A percentile compares a stretch with the other conserved stretches of the same genome.
phyloP scores from a whole-genome alignment of 2,329 filamentous ascomycete species.

The Chaetomiaceae sp. region DNA sequence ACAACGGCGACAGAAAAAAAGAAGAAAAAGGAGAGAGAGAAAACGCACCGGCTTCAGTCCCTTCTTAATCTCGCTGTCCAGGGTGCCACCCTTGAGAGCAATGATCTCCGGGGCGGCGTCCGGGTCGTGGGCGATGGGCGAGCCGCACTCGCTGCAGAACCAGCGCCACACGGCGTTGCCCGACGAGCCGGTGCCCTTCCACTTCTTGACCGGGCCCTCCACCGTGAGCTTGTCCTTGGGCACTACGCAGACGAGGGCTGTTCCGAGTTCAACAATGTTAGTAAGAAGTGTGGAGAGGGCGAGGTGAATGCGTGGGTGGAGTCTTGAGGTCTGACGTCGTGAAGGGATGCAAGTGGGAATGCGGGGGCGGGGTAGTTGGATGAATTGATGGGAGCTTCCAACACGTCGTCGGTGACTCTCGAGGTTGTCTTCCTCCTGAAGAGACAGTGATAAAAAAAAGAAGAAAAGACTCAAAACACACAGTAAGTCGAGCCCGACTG shows the following conservation, averaged over 20 bases:
- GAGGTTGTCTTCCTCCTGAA: too few species aligned
- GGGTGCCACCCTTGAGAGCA: conserved; percentile 62
- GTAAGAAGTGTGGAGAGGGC: not conserved
- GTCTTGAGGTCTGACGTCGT: not conserved
- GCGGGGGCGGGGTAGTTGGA: conserved; percentile 11
- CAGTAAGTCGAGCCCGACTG: conserved; percentile 66
- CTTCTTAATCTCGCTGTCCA: conserved; percentile 62
- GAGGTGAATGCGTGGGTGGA: not conserved
- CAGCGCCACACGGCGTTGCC: conserved; percentile 61
- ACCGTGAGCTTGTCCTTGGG: conserved; percentile 61
- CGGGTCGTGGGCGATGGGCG: conserved; percentile 65
- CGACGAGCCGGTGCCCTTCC: conserved; percentile 53
- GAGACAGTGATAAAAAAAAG: too few species aligned
- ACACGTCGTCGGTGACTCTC: too few species aligned
- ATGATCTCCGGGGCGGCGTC: conserved; percentile 67
- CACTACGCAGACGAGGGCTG: conserved; percentile 61
- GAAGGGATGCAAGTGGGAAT: not conserved
- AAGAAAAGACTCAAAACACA: not conserved
- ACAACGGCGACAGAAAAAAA: not conserved
- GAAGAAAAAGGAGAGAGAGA: too few species aligned
- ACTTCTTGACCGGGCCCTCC: conserved; percentile 61
- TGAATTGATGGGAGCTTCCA: not conserved
- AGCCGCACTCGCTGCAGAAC: conserved; percentile 66
- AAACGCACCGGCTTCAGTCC: conserved; percentile 56
- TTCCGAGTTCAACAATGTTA: not conserved